These are phyloP conservation scores for Cyberlindnera bimundalis DNA, from an alignment of 805 yeast species.

Conservation along the genomic window DNA sequence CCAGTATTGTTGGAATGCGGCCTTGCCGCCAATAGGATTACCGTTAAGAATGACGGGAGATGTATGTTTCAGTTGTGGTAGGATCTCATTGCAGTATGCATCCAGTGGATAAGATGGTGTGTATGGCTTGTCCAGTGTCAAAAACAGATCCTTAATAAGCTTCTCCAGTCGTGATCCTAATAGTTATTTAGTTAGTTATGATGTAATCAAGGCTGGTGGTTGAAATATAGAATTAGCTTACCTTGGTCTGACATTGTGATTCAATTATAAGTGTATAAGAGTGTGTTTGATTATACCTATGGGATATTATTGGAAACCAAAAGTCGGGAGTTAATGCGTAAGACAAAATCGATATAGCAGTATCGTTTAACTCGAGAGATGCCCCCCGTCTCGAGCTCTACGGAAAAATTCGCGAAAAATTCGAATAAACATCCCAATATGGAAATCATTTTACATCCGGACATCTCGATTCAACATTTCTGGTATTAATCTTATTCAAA, in stretches of 20 bases:
- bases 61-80: slow-evolving; percentile 48
- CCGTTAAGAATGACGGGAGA: slow-evolving; percentile 59
- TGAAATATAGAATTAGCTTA: slow-evolving; percentile 1
- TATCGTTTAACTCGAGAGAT: too few species aligned
- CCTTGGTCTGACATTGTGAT: slow-evolving; percentile 15
- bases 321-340: too few species aligned
- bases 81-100: slow-evolving; percentile 20
- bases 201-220: not conserved
- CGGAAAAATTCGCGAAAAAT: too few species aligned
- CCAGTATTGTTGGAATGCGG: slow-evolving; percentile 58
- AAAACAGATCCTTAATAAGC: slow-evolving; percentile 25
- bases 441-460: too few species aligned
- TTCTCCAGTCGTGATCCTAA: slow-evolving; percentile 21
- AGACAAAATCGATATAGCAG: too few species aligned
- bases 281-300: too few species aligned
- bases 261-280: too few species aligned
- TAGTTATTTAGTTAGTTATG: not conserved
- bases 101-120: slow-evolving; percentile 16
- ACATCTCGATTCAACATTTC: slow-evolving; percentile 1
- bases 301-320: too few species aligned
- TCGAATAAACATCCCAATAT: too few species aligned
- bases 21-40: slow-evolving; percentile 48
- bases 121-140: slow-evolving; percentile 23
- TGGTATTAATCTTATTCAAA: too few species aligned
- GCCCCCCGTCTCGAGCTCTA: not conserved